Conservation (phyloP, 305 asterid genomes). For the Solanum hybrid region DNA sequence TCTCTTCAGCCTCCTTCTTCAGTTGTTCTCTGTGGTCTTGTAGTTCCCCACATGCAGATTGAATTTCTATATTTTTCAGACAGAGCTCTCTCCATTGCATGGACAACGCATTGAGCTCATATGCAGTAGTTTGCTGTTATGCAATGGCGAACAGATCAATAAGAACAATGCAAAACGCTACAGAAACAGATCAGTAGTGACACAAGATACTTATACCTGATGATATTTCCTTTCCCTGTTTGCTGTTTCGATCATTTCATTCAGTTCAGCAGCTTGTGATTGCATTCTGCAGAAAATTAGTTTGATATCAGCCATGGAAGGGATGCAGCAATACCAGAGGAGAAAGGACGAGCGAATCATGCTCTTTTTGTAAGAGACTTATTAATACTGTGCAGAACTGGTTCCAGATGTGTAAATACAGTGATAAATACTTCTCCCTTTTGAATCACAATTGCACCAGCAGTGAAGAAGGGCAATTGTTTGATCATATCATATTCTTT, state of each 20-base stretch:
- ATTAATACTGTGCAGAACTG: not conserved
- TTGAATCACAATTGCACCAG: not conserved
- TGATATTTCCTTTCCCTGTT: conserved; percentile 96
- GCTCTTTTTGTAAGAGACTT: not conserved
- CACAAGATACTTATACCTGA: conserved; percentile 46
- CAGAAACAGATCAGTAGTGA: not conserved
- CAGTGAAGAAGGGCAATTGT: not conserved
- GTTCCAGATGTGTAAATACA: not conserved
- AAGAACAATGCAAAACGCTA: not conserved
- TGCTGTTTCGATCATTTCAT: conserved; percentile 64
- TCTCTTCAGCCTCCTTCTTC: conserved; percentile 47
- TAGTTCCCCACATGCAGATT: conserved; percentile 62
- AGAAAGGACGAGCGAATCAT: not conserved
- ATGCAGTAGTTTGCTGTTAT: conserved; percentile 84
- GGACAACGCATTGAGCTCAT: conserved; percentile 81
- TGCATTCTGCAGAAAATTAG: conserved; percentile 37
- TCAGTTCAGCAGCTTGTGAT: conserved; percentile 61
- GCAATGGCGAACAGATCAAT: not conserved
- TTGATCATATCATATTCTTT: not conserved
- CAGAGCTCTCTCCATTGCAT: conserved; percentile 95
- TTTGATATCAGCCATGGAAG: not conserved
- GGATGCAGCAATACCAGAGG: not conserved
- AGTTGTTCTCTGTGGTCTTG: conserved; percentile 48
- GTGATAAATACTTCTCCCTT: not conserved
- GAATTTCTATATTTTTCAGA: conserved; percentile 74